Base-by-base conservation (phyloP, 495 filamentous ascomycete genomes). In the Penicillium macrosclerotiorum region DNA sequence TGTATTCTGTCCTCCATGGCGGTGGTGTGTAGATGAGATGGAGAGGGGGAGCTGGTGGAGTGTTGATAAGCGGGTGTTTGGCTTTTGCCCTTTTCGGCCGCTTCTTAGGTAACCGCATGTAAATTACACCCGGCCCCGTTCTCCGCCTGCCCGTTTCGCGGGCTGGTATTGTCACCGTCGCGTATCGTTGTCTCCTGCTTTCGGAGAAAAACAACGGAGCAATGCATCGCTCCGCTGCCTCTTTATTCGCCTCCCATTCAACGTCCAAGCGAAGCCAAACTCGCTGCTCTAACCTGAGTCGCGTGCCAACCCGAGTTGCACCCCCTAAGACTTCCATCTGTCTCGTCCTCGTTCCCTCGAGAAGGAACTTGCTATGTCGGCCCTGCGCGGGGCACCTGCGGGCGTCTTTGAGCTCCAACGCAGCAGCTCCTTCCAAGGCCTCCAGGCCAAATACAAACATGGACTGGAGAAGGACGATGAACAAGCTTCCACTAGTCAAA, bases 1-100 rank as follows among this genome's bases (percentile, higher is more conserved):
- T 83, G 80, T 55, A 88, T 74, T 48, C 73, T 72, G 39, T 79
- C 74, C 61, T 88, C 89, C 90, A 95, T 95, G 55, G 53, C 73
- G 63, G 60, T 53, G 34, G 42, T 14, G 36, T 27, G 25, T 33
- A 14, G 45, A 51, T 43, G 36, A 38, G 13, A 42, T 54, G 38
- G 45, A 34, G 46, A 49, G 42, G 24, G 36, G 38, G 27, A 49
- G 26, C 14, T 37, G 51, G 51, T 49, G 52, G 51, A 50, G 25
- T 59, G 58, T 58, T 61, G 54, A 49, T 51, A 40, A 51, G 41
- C 45, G 30, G 30, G 43, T 63, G 60, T 63, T 65, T 65, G 44
- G 56, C 51, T 60, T 64, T 64, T 64, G 55, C 60, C 57, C 32
- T 51, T 50, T 47, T 37, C n/a, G 42, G 42, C 20, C 12, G 20